Conservation (phyloP, 2,329 filamentous ascomycete species). For the Xylaria sp. region DNA sequence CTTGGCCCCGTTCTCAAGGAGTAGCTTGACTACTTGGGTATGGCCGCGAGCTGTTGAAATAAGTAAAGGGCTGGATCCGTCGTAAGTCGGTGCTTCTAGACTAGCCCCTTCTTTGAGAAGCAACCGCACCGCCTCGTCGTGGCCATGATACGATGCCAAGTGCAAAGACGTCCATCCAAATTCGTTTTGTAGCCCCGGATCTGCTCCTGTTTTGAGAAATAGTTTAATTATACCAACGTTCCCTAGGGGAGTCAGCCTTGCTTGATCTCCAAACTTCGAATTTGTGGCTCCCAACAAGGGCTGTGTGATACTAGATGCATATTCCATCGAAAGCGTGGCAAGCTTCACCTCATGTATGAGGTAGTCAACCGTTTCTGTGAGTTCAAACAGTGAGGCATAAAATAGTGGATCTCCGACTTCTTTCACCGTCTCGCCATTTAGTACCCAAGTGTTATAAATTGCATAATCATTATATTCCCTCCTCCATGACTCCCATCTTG, state of each 20-base stretch:
- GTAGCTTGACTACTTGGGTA: neutral
- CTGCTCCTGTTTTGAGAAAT: constrained; percentile 5
- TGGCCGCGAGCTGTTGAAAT: neutral
- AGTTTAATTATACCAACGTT: constrained; percentile 8
- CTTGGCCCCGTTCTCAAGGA: neutral
- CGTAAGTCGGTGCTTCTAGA: neutral
- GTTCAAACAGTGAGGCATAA: constrained; percentile 24
- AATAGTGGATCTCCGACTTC: constrained; percentile 5
- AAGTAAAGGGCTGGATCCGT: neutral
- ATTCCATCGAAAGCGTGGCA: neutral
- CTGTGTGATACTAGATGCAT: neutral
- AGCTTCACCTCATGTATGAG: constrained; percentile 15
- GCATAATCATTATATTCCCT: neutral
- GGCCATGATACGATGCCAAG: neutral
- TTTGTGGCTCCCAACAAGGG: neutral
- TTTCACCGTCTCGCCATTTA: neutral
- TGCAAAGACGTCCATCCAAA: neutral
- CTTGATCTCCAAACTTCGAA: neutral
- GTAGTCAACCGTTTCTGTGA: constrained; percentile 21
- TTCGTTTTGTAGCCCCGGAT: neutral
- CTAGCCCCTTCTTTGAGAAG: neutral
- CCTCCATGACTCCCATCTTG: constrained; percentile 25
- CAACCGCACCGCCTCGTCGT: neutral
- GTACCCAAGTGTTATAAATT: neutral
- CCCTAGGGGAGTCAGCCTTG: neutral